Evolutionary conservation across 225 moss, liverwort and hornwort genomes (phyloP).

Genomic region (Sphagnum tenellum): DNA sequence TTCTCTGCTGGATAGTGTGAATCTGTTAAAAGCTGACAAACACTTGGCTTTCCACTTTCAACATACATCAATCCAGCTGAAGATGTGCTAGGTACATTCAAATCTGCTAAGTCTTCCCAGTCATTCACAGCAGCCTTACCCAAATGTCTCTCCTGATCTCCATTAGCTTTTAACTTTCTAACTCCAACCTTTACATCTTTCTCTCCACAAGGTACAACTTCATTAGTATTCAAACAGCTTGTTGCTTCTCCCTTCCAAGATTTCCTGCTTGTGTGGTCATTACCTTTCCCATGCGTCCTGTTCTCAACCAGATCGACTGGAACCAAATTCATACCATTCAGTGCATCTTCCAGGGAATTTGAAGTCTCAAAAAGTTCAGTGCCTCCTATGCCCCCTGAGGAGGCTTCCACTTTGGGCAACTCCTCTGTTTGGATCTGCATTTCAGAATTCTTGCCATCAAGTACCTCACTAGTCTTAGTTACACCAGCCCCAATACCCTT

Average conservation of each 20-base stretch:
- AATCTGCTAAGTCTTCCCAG: neutral
- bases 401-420: too few relatives aligned
- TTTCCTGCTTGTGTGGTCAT: neutral
- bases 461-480: neutral
- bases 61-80: slow-evolving; percentile 1
- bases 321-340: slow-evolving; percentile 3
- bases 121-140: neutral
- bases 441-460: neutral
- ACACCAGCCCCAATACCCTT: neutral
- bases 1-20: slow-evolving; percentile 12
- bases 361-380: neutral
- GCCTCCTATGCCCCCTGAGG: slow-evolving; percentile 4
- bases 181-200: neutral
- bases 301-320: neutral
- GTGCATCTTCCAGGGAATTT: slow-evolving; percentile 11
- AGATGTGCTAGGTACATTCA: neutral
- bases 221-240: neutral
- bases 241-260: neutral
- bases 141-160: slow-evolving; percentile 1
- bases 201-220: neutral
- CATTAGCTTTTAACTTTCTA: slow-evolving; percentile 2
- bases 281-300: neutral
- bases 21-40: slow-evolving; percentile 12
- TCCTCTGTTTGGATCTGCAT: slow-evolving; percentile 4
- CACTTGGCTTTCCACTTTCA: slow-evolving; percentile 9